Evolutionary conservation across 495 filamentous ascomycete species (phyloP).

Genomic region (Trichoderma asperelloides): DNA sequence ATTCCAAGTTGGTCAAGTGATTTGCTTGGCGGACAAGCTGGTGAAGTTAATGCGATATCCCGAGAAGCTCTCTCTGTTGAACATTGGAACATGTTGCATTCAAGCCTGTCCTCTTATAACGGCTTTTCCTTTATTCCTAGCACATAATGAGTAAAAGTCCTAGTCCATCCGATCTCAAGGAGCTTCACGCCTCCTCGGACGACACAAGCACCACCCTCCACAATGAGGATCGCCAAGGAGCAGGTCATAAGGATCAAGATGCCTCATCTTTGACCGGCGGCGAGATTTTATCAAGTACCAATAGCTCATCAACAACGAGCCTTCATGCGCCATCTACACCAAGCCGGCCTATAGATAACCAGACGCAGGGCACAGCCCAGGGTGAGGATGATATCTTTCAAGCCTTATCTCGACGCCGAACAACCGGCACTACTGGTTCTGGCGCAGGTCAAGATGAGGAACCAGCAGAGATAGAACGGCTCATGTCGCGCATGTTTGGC

Average conservation of each 20-base stretch:
- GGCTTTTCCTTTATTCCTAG: not conserved
- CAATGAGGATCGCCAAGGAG: not conserved
- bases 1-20: not conserved
- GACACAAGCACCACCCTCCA: not conserved
- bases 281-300: not conserved
- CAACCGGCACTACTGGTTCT: constrained; percentile 26
- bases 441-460: constrained; percentile 14
- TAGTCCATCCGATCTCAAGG: not conserved
- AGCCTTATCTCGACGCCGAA: constrained; percentile 40
- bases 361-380: constrained; percentile 8
- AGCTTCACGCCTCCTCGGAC: not conserved
- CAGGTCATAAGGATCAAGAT: not conserved
- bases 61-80: not conserved
- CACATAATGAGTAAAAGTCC: not conserved
- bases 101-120: not conserved
- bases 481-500: constrained; percentile 41
- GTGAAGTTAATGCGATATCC: not conserved
- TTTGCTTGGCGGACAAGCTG: not conserved
- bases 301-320: not conserved
- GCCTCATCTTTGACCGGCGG: not conserved
- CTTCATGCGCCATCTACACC: not conserved
- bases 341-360: not conserved
- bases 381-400: constrained; percentile 45
- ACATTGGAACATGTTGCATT: not conserved
- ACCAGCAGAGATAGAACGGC: constrained; percentile 33